Conservation (phyloP, 2,329 filamentous ascomycete species). For the Fusarium xylarioides region DNA sequence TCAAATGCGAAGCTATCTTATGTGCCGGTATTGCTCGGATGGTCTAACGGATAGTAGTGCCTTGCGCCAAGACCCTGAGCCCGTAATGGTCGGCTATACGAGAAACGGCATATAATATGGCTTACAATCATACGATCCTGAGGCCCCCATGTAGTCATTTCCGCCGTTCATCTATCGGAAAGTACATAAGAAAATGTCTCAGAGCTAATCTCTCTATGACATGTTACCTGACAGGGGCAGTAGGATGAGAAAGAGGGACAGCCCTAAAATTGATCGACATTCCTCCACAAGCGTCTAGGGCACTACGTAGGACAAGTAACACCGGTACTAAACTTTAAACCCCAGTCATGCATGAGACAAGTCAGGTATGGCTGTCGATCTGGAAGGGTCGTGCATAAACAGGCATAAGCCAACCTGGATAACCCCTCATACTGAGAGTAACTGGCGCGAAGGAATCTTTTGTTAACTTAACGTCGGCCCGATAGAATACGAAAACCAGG, state of each 20-base stretch:
- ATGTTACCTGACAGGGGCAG: neutral
- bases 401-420: neutral
- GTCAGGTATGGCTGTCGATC: neutral
- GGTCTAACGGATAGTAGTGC: neutral
- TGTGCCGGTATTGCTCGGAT: neutral
- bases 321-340: neutral
- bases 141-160: neutral
- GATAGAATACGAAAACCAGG: too few relatives aligned
- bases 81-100: neutral
- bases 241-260: neutral
- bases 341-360: neutral
- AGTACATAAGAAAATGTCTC: too few relatives aligned
- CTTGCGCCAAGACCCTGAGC: too few relatives aligned
- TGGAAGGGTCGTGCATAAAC: too few relatives aligned
- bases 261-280: neutral
- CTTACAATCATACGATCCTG: too few relatives aligned
- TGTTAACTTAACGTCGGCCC: neutral
- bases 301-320: neutral
- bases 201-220: neutral
- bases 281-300: too few relatives aligned
- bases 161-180: fast-evolving
- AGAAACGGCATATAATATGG: neutral
- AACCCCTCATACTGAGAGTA: neutral
- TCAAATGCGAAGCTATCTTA: neutral
- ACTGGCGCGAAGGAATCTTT: neutral